Evolutionary conservation across 1,284 basidiomycete species (phyloP), one percentile per base, ranked within the genome.

Genomic region (Boletellus deceptivus): DNA sequence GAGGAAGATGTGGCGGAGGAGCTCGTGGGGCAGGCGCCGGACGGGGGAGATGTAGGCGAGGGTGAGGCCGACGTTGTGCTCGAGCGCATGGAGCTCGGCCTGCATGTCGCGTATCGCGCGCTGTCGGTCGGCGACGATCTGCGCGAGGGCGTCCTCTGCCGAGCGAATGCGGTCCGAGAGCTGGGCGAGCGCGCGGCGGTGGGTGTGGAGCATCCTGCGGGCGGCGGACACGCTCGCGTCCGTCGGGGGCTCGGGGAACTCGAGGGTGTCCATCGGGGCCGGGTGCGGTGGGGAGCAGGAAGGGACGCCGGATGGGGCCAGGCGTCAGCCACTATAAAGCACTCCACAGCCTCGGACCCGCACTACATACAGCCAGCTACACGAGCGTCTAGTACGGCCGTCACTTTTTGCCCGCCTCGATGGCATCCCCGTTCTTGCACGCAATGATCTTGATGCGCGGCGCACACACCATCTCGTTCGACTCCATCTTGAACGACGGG

Each of bases 401-500:
- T 55, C 50, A 65, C 56, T 68, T 67, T 77, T 89, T 90, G 52
- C 79, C 82, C 31, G 80, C 78, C 59, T 91, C 90, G 47, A 91
- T 80, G 27, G 84, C 86, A 57, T 93, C 91, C 25, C 89, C 91
- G 62, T 89, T 91, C 79, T 96, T 97, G 76, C 93, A 96, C 4
- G 94, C 93, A 58, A 97, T 92, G 53, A 97, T 97, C 76, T 96
- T 96, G 71, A 95, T 90, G 70, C 89, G 86, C 38, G 78, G 78
- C 2, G 89, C 84, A 11, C 74, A 79, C 34, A 96, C 84, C 63
- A 82, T 75, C 59, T 92, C 89, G 62, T 90, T 91, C 42, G 85
- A 86, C 71, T 98, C 94, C 86, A 97, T 92, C 72, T 96, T 96
- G 75, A 98, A 95, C 16, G 83, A 81, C 14, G 93, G 87, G 60